These are phyloP conservation scores for Ormosia semicastrata DNA, from an alignment of 306 rosid genomes.

Conservation along the genomic window DNA sequence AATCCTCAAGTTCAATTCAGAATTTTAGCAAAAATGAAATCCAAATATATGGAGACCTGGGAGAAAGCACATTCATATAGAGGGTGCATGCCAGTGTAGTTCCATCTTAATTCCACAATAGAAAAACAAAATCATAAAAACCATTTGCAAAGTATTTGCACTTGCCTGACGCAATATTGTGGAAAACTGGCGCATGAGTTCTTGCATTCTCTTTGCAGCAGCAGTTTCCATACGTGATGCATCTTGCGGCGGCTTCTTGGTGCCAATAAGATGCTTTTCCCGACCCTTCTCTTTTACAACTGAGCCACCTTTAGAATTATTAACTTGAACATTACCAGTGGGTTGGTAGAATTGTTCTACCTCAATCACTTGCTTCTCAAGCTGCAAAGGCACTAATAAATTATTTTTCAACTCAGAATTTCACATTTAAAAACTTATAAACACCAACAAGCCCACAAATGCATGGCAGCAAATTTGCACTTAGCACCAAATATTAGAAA, in stretches of 20 bases:
- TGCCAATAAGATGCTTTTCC: conserved; percentile 49
- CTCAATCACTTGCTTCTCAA: conserved; percentile 61
- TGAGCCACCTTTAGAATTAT: conserved; percentile 52
- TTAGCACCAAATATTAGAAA: not conserved
- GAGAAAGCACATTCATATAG: conserved; percentile 3
- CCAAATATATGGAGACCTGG: not conserved
- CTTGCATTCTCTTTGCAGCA: conserved; percentile 83
- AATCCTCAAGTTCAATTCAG: not conserved
- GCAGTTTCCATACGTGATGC: conserved; percentile 56
- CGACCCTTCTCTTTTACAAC: conserved; percentile 50
- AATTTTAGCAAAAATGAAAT: not conserved
- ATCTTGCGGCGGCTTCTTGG: conserved; percentile 58
- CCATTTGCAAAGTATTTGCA: not conserved
- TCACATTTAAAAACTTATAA: conserved; percentile 5
- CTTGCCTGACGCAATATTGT: conserved; percentile 74
- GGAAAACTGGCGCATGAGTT: conserved; percentile 75
- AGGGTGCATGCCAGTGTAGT: not conserved
- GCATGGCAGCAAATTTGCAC: not conserved
- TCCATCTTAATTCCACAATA: not conserved
- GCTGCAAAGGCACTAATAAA: conserved; percentile 39
- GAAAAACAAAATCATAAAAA: not conserved
- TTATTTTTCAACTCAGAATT: conserved; percentile 8
- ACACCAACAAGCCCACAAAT: not conserved
- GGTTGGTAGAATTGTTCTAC: conserved; percentile 49
- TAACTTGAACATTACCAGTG: conserved; percentile 30